Evolutionary conservation across 148 eudicot species (phyloP).

Genomic region (Rhododendron griersonianum): DNA sequence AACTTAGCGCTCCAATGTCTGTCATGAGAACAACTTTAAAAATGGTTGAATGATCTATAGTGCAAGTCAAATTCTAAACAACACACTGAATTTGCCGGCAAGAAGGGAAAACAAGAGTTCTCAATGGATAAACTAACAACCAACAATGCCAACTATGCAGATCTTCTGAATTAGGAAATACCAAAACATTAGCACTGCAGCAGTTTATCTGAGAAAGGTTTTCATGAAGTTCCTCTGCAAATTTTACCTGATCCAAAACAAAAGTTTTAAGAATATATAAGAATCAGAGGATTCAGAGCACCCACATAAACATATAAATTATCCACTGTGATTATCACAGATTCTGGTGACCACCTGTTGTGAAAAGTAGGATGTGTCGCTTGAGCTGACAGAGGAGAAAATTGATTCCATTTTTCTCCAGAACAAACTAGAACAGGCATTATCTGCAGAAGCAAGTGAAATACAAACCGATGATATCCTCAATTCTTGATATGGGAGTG

Average conservation of each 20-base stretch:
- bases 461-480: neutral
- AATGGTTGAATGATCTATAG: neutral
- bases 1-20: neutral
- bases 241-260: slow-evolving; percentile 43
- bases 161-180: slow-evolving; percentile 2
- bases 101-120: neutral
- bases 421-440: slow-evolving; percentile 64
- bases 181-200: slow-evolving; percentile 19
- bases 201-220: slow-evolving; percentile 28
- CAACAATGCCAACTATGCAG: slow-evolving; percentile 1
- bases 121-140: neutral
- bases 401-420: slow-evolving; percentile 78
- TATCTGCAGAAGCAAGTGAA: slow-evolving; percentile 38
- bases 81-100: neutral
- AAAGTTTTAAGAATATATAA: neutral
- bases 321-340: neutral
- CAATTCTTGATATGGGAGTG: slow-evolving; percentile 2
- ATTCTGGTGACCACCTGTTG: slow-evolving; percentile 58
- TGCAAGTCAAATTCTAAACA: neutral
- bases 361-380: slow-evolving; percentile 48
- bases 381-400: slow-evolving; percentile 45
- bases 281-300: neutral
- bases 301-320: neutral
- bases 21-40: neutral
- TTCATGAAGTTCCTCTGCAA: slow-evolving; percentile 39